Evolutionary conservation across 2,329 filamentous ascomycete genomes (phyloP).

Genomic region (Xenosphaeropsis pyriputrescens): DNA sequence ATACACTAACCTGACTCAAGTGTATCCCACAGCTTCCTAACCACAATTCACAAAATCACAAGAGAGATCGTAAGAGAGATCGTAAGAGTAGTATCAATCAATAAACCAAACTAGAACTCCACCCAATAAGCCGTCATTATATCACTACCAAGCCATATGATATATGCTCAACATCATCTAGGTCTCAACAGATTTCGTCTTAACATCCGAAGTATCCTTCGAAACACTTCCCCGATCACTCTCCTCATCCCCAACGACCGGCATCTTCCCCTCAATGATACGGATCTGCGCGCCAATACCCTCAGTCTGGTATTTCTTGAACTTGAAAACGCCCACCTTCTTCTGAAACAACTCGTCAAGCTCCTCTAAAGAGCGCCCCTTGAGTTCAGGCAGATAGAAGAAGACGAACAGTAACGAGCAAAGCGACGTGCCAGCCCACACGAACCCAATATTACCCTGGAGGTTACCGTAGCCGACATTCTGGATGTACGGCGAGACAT

Average conservation of each 20-base stretch:
- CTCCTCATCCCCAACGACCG: too few relatives aligned
- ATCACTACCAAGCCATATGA: too few relatives aligned
- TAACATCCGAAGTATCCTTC: not conserved
- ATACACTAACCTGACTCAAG: too few relatives aligned
- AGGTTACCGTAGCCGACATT: conserved; percentile 12
- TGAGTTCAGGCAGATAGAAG: conserved; percentile 15
- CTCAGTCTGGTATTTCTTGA: conserved; percentile 5
- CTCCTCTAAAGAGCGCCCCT: conserved; percentile 12
- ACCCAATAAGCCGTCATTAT: too few relatives aligned
- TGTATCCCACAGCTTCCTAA: too few relatives aligned
- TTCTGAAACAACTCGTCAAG: conserved; percentile 16
- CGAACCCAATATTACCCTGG: conserved; percentile 9
- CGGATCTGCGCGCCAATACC: conserved; percentile 2
- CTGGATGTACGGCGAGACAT: conserved; percentile 17
- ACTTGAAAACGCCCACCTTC: conserved; percentile 1
- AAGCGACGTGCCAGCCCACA: conserved; percentile 12
- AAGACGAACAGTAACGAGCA: conserved; percentile 10
- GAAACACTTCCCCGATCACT: too few relatives aligned
- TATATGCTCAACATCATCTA: too few relatives aligned
- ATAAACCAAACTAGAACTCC: too few relatives aligned
- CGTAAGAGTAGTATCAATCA: too few relatives aligned
- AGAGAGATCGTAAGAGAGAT: too few relatives aligned
- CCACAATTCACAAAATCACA: too few relatives aligned
- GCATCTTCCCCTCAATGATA: not conserved
- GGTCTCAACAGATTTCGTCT: too few relatives aligned